Evolutionary conservation across 192 early-diverging fungal species (phyloP).

Genomic region (Dissophora ornata): DNA sequence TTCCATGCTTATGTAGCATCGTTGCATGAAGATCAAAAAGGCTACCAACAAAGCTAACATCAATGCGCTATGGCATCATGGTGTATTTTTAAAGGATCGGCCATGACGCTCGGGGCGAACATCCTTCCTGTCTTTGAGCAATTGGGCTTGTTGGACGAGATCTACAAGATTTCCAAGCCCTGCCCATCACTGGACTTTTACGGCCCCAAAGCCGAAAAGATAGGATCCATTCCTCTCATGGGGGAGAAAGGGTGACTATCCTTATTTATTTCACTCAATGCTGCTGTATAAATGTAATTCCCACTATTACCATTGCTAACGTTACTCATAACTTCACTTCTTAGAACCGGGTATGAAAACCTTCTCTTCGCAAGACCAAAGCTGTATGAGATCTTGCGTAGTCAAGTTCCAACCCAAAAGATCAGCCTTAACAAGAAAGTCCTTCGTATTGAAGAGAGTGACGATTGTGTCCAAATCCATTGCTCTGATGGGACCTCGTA

Average conservation of each 20-base stretch:
- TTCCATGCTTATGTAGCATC: too few species aligned
- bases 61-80: too few species aligned
- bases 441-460: constrained; percentile 3
- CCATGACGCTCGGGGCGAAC: constrained; percentile 3
- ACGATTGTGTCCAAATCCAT: constrained; percentile 14
- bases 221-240: neutral
- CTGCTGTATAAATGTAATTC: neutral
- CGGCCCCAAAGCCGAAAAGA: neutral
- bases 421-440: constrained; percentile 19
- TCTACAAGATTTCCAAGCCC: neutral
- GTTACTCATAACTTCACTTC: neutral
- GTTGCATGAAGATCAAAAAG: too few species aligned
- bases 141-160: constrained; percentile 1
- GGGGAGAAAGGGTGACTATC: neutral
- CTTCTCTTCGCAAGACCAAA: constrained; percentile 8
- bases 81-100: neutral
- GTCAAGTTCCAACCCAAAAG: constrained; percentile 11
- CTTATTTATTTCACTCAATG: too few species aligned
- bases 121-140: too few species aligned
- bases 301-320: too few species aligned
- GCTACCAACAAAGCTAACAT: neutral
- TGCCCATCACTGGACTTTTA: neutral
- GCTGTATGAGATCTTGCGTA: constrained; percentile 12
- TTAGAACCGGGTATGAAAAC: constrained; percentile 19
- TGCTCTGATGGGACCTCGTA: constrained; percentile 20